These are phyloP conservation scores for Stentor coeruleus DNA, from an alignment of 73 alveolate species.

Conservation along the genomic window DNA sequence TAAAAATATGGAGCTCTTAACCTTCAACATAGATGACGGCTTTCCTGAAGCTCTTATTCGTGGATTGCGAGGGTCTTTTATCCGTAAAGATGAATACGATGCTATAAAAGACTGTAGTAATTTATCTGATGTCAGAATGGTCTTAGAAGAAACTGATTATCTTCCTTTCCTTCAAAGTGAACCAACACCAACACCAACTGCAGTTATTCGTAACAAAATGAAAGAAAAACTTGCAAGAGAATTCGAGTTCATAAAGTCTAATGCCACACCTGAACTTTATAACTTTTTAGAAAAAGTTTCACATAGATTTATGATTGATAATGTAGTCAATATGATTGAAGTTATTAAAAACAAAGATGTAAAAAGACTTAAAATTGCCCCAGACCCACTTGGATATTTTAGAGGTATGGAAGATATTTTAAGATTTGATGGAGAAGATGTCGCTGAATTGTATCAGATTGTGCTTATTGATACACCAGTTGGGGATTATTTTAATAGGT, in stretches of 20 bases:
- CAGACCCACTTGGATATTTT: slow-evolving; percentile 98
- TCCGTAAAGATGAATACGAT: slow-evolving; percentile 84
- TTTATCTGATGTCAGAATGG: slow-evolving; percentile 76
- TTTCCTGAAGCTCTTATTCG: slow-evolving; percentile 95
- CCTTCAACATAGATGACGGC: slow-evolving; percentile 95
- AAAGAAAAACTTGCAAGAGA: slow-evolving; percentile 96
- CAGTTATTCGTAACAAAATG: slow-evolving; percentile 56
- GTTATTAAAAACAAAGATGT: slow-evolving; percentile 88
- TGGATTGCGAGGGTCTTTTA: slow-evolving; percentile 92
- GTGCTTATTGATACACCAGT: slow-evolving; percentile 98
- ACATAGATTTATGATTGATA: slow-evolving; percentile 87
- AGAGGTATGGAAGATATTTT: slow-evolving; percentile 93
- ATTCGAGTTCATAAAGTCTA: slow-evolving; percentile 84
- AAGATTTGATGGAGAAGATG: slow-evolving; percentile 93
- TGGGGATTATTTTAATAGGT: slow-evolving; percentile 91
- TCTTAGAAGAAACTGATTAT: slow-evolving; percentile 88
- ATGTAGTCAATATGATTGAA: slow-evolving; percentile 95
- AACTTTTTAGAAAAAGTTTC: slow-evolving; percentile 54
- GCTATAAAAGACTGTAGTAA: slow-evolving; percentile 81
- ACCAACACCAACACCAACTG: slow-evolving; percentile 68
- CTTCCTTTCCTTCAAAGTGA: slow-evolving; percentile 73
- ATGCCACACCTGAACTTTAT: slow-evolving; percentile 84
- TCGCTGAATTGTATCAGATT: slow-evolving; percentile 89
- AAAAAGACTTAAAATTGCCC: slow-evolving; percentile 54
- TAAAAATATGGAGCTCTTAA: slow-evolving; percentile 69